Evolutionary conservation across 805 yeast genomes (phyloP).

Genomic region (Wickerhamomyces xylosicus): DNA sequence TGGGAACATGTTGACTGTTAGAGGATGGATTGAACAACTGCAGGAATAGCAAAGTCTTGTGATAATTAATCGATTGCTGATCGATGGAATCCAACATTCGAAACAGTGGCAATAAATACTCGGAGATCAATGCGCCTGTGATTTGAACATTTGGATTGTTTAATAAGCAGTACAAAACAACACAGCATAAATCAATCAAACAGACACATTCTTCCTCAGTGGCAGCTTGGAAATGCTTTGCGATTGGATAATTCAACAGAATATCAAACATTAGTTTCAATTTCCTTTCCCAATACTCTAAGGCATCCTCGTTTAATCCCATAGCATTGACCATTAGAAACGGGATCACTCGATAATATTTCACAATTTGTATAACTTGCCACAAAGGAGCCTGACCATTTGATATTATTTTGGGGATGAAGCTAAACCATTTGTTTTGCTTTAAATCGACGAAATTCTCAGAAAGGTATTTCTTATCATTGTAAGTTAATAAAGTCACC

Average conservation of each 20-base stretch:
- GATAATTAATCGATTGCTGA: neutral
- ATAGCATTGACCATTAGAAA: constrained; percentile 6
- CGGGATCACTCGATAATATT: neutral
- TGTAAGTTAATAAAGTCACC: constrained; percentile 10
- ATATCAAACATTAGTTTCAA: constrained; percentile 5
- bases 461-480: constrained; percentile 3
- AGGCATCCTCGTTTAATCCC: neutral
- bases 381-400: constrained; percentile 1
- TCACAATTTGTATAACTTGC: constrained; percentile 2
- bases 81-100: neutral
- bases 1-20: neutral
- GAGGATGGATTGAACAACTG: constrained; percentile 2
- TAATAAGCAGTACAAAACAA: constrained; percentile 4
- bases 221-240: neutral
- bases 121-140: neutral
- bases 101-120: constrained; percentile 1
- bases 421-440: constrained; percentile 2
- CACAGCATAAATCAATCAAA: neutral
- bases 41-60: neutral
- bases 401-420: neutral
- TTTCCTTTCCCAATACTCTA: neutral
- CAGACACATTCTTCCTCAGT: neutral
- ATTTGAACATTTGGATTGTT: constrained; percentile 3
- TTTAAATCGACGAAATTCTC: neutral
- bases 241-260: neutral